Evolutionary conservation across 441 rosid genomes (phyloP), one percentile per base, ranked within the genome.

Genomic region (Gossypium gossypioides): DNA sequence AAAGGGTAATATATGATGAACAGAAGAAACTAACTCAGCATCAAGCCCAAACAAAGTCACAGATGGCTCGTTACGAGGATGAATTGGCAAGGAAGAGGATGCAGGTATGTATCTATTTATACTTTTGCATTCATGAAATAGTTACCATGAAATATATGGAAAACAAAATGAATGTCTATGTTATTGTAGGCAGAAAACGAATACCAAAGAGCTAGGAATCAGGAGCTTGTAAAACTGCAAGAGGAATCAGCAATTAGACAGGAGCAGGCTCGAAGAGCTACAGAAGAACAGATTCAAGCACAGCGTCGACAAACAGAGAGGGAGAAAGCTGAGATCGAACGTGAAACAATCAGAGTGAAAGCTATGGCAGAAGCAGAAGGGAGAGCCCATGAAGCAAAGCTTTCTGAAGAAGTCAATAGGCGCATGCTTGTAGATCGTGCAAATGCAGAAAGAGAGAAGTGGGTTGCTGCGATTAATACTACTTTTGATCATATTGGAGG

Each of bases 281-380:
- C 98, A 7, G 99, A 95, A 83, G 98, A 95, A 72, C 98, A 92
- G 80, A 95, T 95, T 79, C 99, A 95, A 80, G 99, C 97, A 13
- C 98, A 91, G 69, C 79, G 86, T 37, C 87, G 95, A 18, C 98
- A 91, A 76, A 92, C 99, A 3, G 98, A 95, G 90, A 88, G 92
- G 83, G 96, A 95, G 79, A 95, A 88, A 77, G 99, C 98, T 76
- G 96, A 95, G 84, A 84, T 95, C 15, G 98, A 95, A 74, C 96
- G 99, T 61, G 98, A 95, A 84, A 95, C 99, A 61, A 95, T 95
- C 72, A 83, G 87, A 72, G 95, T 91, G 79, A 87, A 83, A 86
- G 92, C 97, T 68, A 87, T 95, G 81, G 99, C 99, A 24, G 99
- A 95, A 79, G 99, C 98, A 34, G 98, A 92, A 86, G 99, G 96